Evolutionary conservation across 2,329 filamentous ascomycete species (phyloP).

Genomic region (Ophiocordyceps robertsii): DNA sequence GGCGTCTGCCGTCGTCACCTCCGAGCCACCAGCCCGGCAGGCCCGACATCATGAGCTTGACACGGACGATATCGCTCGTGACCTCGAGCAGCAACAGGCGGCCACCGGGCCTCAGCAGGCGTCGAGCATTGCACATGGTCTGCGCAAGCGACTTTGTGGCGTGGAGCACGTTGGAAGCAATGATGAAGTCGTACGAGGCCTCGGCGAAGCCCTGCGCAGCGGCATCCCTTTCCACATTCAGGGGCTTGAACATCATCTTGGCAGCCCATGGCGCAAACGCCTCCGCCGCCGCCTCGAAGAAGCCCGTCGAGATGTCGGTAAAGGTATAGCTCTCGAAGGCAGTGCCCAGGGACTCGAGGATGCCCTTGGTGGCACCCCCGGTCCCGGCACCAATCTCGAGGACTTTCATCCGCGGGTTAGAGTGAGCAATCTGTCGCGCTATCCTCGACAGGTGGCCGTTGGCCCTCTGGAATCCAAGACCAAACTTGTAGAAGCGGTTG

Average conservation of each 20-base stretch:
- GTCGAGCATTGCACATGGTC: conserved; percentile 5
- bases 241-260: conserved; percentile 9
- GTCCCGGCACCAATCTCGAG: conserved; percentile 29
- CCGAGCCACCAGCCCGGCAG: background rate
- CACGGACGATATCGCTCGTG: too few relatives aligned
- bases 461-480: background rate
- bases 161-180: conserved; percentile 24
- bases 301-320: conserved; percentile 27
- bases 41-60: too few relatives aligned
- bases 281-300: conserved; percentile 23
- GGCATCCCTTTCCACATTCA: conserved; percentile 13
- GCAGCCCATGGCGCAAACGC: conserved; percentile 10
- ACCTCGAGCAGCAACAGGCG: too few relatives aligned
- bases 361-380: conserved; percentile 22
- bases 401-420: conserved; percentile 25
- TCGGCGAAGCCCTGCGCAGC: conserved; percentile 16
- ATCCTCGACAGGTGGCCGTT: conserved; percentile 8
- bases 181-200: conserved; percentile 22
- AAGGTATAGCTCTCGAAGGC: conserved; percentile 25
- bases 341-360: conserved; percentile 18
- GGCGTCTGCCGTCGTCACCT: background rate
- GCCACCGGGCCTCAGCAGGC: background rate
- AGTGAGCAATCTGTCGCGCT: conserved; percentile 17
- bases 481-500: conserved; percentile 15
- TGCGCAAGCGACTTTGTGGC: conserved; percentile 15